Evolutionary conservation across 768 basidiomycete genomes (phyloP), one percentile per base, ranked within the genome.

Genomic region (Xanthoconium purpureum): DNA sequence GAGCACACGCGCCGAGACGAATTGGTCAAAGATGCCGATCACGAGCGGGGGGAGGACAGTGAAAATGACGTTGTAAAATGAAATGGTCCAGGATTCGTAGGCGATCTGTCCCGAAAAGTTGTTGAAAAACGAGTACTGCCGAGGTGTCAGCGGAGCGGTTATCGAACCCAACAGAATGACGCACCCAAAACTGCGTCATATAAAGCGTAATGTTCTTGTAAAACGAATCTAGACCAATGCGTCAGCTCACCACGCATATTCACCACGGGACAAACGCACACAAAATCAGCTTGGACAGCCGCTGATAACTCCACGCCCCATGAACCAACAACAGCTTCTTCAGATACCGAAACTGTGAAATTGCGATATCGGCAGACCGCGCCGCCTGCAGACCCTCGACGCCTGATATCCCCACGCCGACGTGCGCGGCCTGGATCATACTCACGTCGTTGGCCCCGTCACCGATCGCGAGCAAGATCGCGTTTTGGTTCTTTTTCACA

Each of bases 321-420:
- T 99, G 97, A 8, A 99, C 97, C 15, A 99, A 84, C 10, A 99
- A 71, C 28, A 98, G 74, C 72, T 99, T 99, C 75, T 94, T 95
- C 61, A 99, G 76, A 75, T 79, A 98, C 20, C 96, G 82, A 78
- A 99, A 99, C 73, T 99, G 96, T 3, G 95, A 96, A 60, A 99
- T 99, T 0, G 97, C 92, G 38, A 99, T 87, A 72, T 99, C 97
- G 14, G 97, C 92, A 33, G 95, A 96, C 45, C 97, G 86, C 36
- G 97, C 97, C 43, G 97, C 97, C 89, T 98, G 97, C 6, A 99
- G 77, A 73, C 97, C 97, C 81, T 99, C 96, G 24, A 98, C 91
- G 51, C 96, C 96, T 44, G 95, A 98, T 47, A 98, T 98, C 64
- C 96, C 96, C 52, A 98, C 88, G 32, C 96, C 96, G 45, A 98